Base-by-base conservation (phyloP, 2,329 filamentous ascomycete species). In the Xylariales sp. region DNA sequence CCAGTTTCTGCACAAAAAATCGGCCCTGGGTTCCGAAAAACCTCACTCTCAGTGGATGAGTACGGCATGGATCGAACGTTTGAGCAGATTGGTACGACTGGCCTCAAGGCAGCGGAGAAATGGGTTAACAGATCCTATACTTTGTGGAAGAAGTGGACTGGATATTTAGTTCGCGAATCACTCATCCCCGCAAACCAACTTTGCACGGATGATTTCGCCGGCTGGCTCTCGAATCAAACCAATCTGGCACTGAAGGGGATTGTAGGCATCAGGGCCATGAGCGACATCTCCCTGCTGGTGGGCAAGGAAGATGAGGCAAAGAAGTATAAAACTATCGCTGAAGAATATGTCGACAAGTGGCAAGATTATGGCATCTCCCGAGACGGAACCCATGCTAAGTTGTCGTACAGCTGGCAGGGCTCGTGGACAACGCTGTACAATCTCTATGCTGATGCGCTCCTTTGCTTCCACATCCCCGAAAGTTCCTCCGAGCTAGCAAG, bases 341-440 rank as follows among this genome's bases (percentile, higher is more conserved):
- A 79, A 23, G 65, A 68, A 3, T 88, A 88, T 54, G 74, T 88
- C 46, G 65, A 72, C 40, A 81, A 84, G 52, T 90, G 85, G 85
- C 75, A 86, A 54, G 72, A 77, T 33, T 76, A 76, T 42, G 85
- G 76, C 36, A 78, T 88, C 50, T 84, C 82, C 5, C 72, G 82
- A 20, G 85, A 89, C 52, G 72, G 75, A 31, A 78, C 78, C 0
- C 84, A 88, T 54, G 83, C 84, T 19, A 89, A 89, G 57, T 66
- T 91, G 20, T 81, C 85, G 4, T 91, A 91, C 55, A 75, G 86
- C 44, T 89, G 85, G 84, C 84, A 85, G 47, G 85, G 85, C 12
- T 87, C 83, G 35, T 90, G 85, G 85, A 88, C 85, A 6, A 88
- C 84, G 0, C 70, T 89, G 16, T 90, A 90, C 61, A 88, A 86